Conservation (phyloP, 139 green algal species). For the Volvox reticuliferus region DNA sequence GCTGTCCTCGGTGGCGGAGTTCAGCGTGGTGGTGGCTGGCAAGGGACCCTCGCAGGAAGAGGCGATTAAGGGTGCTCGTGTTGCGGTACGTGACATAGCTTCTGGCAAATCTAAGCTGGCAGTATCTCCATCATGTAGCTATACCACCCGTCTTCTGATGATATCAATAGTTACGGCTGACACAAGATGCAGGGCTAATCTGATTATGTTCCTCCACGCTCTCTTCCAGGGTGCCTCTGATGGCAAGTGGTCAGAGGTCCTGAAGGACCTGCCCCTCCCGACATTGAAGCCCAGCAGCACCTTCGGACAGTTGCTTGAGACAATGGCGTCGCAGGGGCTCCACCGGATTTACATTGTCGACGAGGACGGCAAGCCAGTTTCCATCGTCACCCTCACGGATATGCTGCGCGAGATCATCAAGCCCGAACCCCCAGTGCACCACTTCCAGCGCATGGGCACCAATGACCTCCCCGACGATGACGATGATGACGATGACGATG, state of each 20-base stretch:
- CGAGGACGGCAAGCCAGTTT: slow-evolving; percentile 52
- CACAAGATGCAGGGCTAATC: too few relatives aligned
- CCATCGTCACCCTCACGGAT: slow-evolving; percentile 69
- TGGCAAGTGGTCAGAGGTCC: slow-evolving; percentile 45
- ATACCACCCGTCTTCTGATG: too few relatives aligned
- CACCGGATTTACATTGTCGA: slow-evolving; percentile 71
- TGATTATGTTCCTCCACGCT: too few relatives aligned
- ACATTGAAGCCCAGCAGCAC: slow-evolving; percentile 40
- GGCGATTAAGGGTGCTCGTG: slow-evolving; percentile 27
- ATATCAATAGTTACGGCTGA: too few relatives aligned
- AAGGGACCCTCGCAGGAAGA: slow-evolving; percentile 44
- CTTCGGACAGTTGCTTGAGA: slow-evolving; percentile 57
- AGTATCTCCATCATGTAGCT: too few relatives aligned
- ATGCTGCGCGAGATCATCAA: slow-evolving; percentile 61
- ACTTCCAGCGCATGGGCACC: slow-evolving; percentile 45
- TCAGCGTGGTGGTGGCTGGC: slow-evolving; percentile 10
- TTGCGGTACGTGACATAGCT: slow-evolving; percentile 29
- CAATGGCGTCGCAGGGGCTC: slow-evolving; percentile 45
- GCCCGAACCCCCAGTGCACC: slow-evolving; percentile 38
- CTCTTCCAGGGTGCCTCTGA: slow-evolving; percentile 29
- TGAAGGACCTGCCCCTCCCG: slow-evolving; percentile 45
- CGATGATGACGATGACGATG: slow-evolving; percentile 39
- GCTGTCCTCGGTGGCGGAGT: slow-evolving; percentile 38
- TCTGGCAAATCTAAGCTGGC: too few relatives aligned
- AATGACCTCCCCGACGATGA: slow-evolving; percentile 34